Percentiles rank a stretch among this genome's conserved stretches.
Conservation (phyloP, 805 yeast species). For the Trichomonascus vanleenenianus region DNA sequence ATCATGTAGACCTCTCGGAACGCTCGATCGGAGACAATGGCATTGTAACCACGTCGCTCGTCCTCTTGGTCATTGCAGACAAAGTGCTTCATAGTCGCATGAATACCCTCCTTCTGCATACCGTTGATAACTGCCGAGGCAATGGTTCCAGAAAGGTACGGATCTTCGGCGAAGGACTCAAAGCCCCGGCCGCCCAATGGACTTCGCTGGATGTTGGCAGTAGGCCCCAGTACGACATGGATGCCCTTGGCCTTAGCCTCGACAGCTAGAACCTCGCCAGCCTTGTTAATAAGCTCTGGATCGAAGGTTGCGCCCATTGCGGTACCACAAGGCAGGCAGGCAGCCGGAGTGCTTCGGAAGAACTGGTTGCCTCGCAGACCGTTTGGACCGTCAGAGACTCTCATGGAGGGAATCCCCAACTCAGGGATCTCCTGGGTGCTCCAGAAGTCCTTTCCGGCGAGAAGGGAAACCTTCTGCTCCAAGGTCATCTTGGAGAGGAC, state of each 20-base stretch:
- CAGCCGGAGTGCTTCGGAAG: conserved; percentile 45
- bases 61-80: conserved; percentile 59
- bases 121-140: conserved; percentile 48
- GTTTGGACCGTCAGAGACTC: conserved; percentile 38
- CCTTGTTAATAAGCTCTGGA: conserved; percentile 39
- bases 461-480: conserved; percentile 25
- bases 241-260: conserved; percentile 50
- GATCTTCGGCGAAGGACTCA: conserved; percentile 58
- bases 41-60: conserved; percentile 41
- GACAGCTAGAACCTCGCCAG: conserved; percentile 45
- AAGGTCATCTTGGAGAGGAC: conserved; percentile 21
- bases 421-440: conserved; percentile 9
- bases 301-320: conserved; percentile 52
- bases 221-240: conserved; percentile 43
- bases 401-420: conserved; percentile 38
- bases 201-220: conserved; percentile 47
- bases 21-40: conserved; percentile 50
- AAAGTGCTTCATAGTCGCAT: conserved; percentile 55
- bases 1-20: conserved; percentile 55
- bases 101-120: conserved; percentile 42
- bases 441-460: conserved; percentile 43
- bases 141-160: conserved; percentile 38
- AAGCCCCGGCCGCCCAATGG: conserved; percentile 59
- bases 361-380: conserved; percentile 55
- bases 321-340: conserved; percentile 56